Conservation (phyloP, 1,139 yeast genomes). For the Saccharomyces hybrid region DNA sequence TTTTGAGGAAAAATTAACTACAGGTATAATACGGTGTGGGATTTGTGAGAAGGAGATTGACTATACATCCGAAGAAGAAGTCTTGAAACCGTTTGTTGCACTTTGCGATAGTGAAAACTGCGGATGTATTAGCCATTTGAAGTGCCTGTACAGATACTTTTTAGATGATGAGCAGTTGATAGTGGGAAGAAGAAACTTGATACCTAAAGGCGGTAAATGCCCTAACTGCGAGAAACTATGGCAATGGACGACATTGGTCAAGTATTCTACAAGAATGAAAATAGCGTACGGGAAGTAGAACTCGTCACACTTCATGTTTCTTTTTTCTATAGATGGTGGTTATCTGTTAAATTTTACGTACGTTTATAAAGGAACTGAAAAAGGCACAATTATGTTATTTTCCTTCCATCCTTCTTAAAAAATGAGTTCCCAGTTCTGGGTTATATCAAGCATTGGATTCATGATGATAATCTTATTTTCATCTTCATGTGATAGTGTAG, state of each 20-base stretch:
- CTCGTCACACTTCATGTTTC: neutral
- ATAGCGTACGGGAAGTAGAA: neutral
- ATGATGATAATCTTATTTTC: slow-evolving; percentile 36
- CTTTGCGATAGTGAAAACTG: slow-evolving; percentile 37
- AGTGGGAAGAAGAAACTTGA: slow-evolving; percentile 17
- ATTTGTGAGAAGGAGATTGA: slow-evolving; percentile 33
- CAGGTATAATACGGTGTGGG: slow-evolving; percentile 28
- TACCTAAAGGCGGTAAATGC: slow-evolving; percentile 40
- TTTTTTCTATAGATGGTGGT: slow-evolving; percentile 1
- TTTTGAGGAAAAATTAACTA: slow-evolving; percentile 23
- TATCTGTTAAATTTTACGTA: neutral
- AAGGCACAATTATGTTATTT: neutral
- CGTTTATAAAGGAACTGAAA: neutral
- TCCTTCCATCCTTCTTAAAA: slow-evolving; percentile 10
- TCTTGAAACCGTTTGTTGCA: slow-evolving; percentile 30
- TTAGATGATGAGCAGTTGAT: slow-evolving; percentile 16
- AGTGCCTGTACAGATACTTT: slow-evolving; percentile 36
- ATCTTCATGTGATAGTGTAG: slow-evolving; percentile 14
- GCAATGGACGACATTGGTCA: slow-evolving; percentile 39
- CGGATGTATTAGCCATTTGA: slow-evolving; percentile 36
- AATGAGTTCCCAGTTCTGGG: slow-evolving; percentile 43
- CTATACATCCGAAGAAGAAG: slow-evolving; percentile 30
- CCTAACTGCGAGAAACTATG: slow-evolving; percentile 34
- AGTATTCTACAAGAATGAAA: slow-evolving; percentile 34
- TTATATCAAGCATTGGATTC: slow-evolving; percentile 47